Evolutionary conservation across 1,284 basidiomycete genomes (phyloP).

Genomic region (Ganoderma boninense): DNA sequence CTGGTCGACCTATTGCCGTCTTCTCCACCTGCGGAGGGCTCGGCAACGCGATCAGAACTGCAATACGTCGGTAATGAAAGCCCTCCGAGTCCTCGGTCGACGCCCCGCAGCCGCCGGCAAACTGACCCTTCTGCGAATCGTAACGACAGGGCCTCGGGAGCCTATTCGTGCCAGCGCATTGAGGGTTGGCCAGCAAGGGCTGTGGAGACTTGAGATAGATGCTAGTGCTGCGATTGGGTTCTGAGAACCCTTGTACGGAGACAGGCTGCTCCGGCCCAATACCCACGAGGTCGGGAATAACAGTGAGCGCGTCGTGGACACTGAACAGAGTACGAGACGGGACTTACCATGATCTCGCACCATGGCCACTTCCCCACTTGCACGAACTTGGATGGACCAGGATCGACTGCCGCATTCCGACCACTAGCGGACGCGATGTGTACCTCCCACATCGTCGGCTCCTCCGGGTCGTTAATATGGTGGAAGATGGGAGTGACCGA

Average conservation of each 20-base stretch:
- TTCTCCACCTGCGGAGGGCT: background rate
- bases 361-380: background rate
- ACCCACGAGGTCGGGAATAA: background rate
- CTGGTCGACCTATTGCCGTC: background rate
- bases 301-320: no score
- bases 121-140: background rate
- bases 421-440: background rate
- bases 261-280: background rate
- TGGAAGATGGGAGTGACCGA: background rate
- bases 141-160: background rate
- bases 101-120: no score
- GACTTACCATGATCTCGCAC: background rate
- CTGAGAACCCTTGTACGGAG: background rate
- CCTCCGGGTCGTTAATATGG: background rate
- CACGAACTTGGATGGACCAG: background rate
- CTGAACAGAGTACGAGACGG: background rate
- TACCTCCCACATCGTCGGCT: background rate
- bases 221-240: background rate
- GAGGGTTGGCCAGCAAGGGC: no score
- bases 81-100: no score
- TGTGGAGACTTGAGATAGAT: background rate
- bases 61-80: background rate
- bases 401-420: no score
- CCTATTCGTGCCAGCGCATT: background rate
- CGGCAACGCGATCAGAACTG: slow-evolving; percentile 1